phyloP scores from a whole-genome alignment of 306 rosid genomes.

The Gastrolobium villosum region DNA sequence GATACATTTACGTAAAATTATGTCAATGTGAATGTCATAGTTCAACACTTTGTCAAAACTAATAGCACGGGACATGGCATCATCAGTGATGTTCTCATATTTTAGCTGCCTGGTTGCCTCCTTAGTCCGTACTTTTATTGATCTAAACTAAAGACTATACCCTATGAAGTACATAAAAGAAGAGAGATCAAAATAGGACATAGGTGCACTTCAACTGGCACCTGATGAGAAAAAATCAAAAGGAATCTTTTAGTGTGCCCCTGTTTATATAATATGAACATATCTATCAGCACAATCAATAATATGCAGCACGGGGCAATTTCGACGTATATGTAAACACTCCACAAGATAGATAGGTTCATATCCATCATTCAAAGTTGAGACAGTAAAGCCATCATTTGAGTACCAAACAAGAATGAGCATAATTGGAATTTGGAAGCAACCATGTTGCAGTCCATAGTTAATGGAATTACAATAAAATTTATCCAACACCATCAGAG shows the following conservation, averaged over 20 bases:
- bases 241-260: not conserved
- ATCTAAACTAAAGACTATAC: not conserved
- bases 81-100: not conserved
- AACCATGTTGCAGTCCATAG: conserved; percentile 2
- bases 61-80: not conserved
- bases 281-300: not conserved
- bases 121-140: not conserved
- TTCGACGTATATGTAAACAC: not conserved
- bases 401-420: conserved; percentile 21
- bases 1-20: not conserved
- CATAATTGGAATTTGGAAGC: conserved; percentile 2
- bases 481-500: not conserved
- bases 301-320: conserved; percentile 9
- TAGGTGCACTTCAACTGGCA: not conserved
- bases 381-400: conserved; percentile 5
- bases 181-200: conserved; percentile 28
- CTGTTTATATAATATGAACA: conserved; percentile 11
- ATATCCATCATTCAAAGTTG: conserved; percentile 2
- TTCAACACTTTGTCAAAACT: conserved; percentile 1
- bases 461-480: conserved; percentile 19
- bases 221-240: conserved; percentile 1
- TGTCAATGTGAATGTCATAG: conserved; percentile 10
- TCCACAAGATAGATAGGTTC: conserved; percentile 4
- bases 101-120: conserved; percentile 21
- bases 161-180: conserved; percentile 23